A percentile compares a stretch with the other conserved stretches of the same genome.
These are phyloP conservation scores for Aspergillus sclerotioniger DNA, from an alignment of 495 filamentous ascomycete genomes.

Conservation along the genomic window DNA sequence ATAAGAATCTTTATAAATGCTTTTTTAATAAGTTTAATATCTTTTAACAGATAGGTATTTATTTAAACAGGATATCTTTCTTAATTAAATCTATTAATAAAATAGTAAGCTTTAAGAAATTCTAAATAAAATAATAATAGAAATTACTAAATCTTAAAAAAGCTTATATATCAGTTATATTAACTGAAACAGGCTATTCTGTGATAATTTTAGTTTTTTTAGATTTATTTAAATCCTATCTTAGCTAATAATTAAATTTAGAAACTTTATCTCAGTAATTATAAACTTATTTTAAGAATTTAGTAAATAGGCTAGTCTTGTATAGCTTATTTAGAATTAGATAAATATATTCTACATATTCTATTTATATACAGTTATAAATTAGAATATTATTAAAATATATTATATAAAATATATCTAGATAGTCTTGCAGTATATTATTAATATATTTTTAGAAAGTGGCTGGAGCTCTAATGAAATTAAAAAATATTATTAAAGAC, in stretches of 20 bases:
- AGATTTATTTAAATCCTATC: background rate
- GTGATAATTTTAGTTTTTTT: background rate
- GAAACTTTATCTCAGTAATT: background rate
- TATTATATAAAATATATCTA: no score
- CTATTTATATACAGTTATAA: no score
- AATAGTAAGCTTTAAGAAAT: background rate
- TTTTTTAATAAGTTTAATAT: no score
- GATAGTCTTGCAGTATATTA: no score
- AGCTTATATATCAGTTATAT: background rate
- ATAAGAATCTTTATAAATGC: background rate
- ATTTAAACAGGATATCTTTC: background rate
- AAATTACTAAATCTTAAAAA: constrained; percentile 1
- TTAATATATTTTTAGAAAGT: no score
- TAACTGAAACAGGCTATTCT: no score
- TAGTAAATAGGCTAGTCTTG: background rate
- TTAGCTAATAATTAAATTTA: background rate
- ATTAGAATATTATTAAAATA: no score
- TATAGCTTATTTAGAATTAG: background rate
- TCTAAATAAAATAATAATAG: background rate
- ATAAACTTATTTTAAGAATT: background rate
- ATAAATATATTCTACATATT: no score
- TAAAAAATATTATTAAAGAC: no score
- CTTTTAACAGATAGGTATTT: background rate
- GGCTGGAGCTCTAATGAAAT: no score
- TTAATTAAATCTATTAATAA: background rate